A percentile compares a stretch with the other conserved stretches of the same genome.
Conservation (phyloP, 176 grass and related monocot species). For the Lolium perenne region DNA sequence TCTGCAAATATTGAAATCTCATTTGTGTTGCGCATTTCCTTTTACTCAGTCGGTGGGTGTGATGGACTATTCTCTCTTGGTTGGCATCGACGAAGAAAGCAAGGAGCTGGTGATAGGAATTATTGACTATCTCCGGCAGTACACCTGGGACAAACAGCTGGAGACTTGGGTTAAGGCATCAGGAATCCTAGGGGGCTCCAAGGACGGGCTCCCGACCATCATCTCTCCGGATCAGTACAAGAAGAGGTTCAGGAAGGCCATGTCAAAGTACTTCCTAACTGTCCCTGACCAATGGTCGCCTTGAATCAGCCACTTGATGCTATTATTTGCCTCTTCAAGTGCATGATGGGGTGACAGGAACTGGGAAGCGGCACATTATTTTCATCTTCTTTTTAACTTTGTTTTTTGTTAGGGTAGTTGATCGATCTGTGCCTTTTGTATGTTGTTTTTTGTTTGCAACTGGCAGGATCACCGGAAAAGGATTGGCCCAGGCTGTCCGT, state of each 20-base stretch:
- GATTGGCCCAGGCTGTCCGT: conserved; percentile 20
- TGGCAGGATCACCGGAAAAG: conserved; percentile 46
- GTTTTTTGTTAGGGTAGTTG: conserved; percentile 45
- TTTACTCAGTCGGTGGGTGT: conserved; percentile 75
- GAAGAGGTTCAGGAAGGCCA: conserved; percentile 97
- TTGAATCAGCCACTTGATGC: conserved; percentile 46
- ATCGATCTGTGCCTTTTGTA: conserved; percentile 64
- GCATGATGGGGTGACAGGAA: conserved; percentile 35
- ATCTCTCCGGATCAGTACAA: conserved; percentile 93
- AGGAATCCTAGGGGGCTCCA: conserved; percentile 80
- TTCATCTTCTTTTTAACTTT: background rate
- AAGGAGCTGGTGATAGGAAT: conserved; percentile 95
- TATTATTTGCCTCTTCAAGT: conserved; percentile 32
- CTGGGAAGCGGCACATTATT: conserved; percentile 14
- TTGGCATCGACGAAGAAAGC: conserved; percentile 82
- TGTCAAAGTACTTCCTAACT: conserved; percentile 95
- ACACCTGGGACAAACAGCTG: conserved; percentile 97
- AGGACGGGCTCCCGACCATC: conserved; percentile 72
- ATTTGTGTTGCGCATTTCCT: background rate
- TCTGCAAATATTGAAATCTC: conserved; percentile 18
- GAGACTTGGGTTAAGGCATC: conserved; percentile 95
- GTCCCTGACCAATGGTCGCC: conserved; percentile 86
- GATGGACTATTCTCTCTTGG: conserved; percentile 96
- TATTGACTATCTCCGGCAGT: conserved; percentile 95
- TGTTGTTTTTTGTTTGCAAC: conserved; percentile 58